Percentiles rank a stretch among this genome's conserved stretches.
Evolutionary conservation across 768 basidiomycete genomes (phyloP).

Genomic region (Kwoniella mangroviensis): DNA sequence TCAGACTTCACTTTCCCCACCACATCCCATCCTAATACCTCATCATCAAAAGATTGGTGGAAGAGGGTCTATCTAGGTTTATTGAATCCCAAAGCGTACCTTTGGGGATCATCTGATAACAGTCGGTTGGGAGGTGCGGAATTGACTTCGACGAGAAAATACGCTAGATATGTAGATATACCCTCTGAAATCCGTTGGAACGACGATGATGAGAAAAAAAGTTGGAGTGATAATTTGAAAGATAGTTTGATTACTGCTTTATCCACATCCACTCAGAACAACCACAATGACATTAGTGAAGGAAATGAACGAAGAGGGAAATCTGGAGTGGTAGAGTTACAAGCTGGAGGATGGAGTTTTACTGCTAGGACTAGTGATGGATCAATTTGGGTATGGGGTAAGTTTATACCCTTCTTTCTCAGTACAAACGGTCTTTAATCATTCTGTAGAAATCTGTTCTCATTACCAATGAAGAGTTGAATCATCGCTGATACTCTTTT

Average conservation of each 20-base stretch:
- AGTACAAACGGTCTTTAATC: no score
- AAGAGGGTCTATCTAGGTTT: slow-evolving; percentile 33
- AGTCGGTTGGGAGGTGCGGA: slow-evolving; percentile 12
- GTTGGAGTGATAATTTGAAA: slow-evolving; percentile 16
- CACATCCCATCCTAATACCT: slow-evolving; percentile 24
- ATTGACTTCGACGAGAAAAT: slow-evolving; percentile 6
- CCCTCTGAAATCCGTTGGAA: slow-evolving; percentile 36
- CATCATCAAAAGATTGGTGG: slow-evolving; percentile 25
- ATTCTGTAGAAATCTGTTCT: background rate
- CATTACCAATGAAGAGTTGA: background rate
- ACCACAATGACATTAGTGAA: background rate
- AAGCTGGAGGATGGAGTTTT: slow-evolving; percentile 53
- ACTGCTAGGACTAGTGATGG: slow-evolving; percentile 47
- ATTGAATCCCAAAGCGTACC: slow-evolving; percentile 33
- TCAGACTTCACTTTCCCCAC: slow-evolving; percentile 39
- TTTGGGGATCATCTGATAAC: slow-evolving; percentile 51
- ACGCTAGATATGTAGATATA: slow-evolving; percentile 26
- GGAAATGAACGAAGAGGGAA: slow-evolving; percentile 3
- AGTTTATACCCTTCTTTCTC: slow-evolving; percentile 1
- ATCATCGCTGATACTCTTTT: background rate
- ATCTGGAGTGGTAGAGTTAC: slow-evolving; percentile 44
- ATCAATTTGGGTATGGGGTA: slow-evolving; percentile 55
- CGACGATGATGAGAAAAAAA: background rate
- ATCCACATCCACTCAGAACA: background rate
- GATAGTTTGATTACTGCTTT: slow-evolving; percentile 24